Base-by-base conservation (phyloP, 768 basidiomycete genomes). In the Phaeotremella skinneri region DNA sequence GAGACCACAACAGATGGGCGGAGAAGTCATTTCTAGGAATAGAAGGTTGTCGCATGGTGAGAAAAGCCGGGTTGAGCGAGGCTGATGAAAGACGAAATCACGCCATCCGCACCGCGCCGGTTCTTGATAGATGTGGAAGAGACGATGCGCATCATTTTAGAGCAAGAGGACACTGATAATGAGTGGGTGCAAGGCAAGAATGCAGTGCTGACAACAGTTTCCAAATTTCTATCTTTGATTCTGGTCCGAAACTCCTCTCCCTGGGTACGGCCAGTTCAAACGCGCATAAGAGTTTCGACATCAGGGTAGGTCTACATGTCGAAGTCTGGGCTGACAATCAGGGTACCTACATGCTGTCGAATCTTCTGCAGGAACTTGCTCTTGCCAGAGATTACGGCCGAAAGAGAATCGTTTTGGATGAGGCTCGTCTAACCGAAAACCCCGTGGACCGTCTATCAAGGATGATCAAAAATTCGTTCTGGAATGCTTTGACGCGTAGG, bases 301-400 rank as follows among this genome's bases (percentile, higher is more conserved):
- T 98, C 62, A 83, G 94, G 45, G 89, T 91, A 76, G 57, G 79
- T 64, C 7, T 58, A 32, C 39, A 49, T 32, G 41, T 27, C 48
- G 30, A 30, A 48, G 34, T 45, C 32, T 4, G 26, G 21, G 63
- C 63, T 56, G 59, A 69, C 60, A 53, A 69, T 16, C 72, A 93
- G 88, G 94, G 96, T 41, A 97, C 89, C n/a, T 99, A 98, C 79
- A 98, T 97, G 94, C 82, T 99, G 47, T 97, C 94, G 13, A 98
- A 97, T 78, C 84, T 99, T 25, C 82, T 99, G n/a, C 94, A 99
- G 81, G 94, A 99, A 76, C 87, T 99, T 48, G 94, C 94, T 2
- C 85, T 98, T 21, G 94, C 96, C 4, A 85, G 91, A 7, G 94
- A 98, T 73, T 92, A 94, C 78, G 87, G 88, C 63, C 83, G 92